Base-by-base conservation (phyloP, 2,329 filamentous ascomycete genomes). In the Phaeosphaeria sp. region DNA sequence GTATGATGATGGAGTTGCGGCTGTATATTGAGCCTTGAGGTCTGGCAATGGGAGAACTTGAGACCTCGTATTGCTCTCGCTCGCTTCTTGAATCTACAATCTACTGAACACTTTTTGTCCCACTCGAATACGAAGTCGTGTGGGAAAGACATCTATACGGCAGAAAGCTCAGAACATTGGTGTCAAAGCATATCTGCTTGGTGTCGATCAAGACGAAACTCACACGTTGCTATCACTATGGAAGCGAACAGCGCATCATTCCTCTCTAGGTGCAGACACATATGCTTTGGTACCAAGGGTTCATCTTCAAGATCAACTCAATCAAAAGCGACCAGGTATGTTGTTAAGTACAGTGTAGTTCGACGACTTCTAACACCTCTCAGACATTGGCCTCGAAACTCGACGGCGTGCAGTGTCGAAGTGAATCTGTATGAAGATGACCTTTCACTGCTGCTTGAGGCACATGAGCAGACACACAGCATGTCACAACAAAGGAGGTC, bases 381-480 rank as follows among this genome's bases (percentile, higher is more conserved):
- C 20, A 53, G 51, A 13, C 42, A 44, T 48, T 49, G 43, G 44
- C 44, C 51, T 39, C 44, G 30, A 13, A 6, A 7, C 6, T 5
- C 27, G 21, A 22, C 30, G 15, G 25, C 21, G 7, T 24, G 39
- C 18, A 42, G 40, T 15, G 44, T 15, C 11, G 15, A 13, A 44
- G 11, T 18, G 7, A 24, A 13, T 21, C 8, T 18, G 7, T n/a
- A 54, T 20, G 53, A 55, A 2, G 47, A 55, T 24, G 53, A 55
- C 18, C 45, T 21, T 33, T 27, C 24, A 27, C 47, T 33, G 18
- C 17, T 45, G 42, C 42, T 63, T n/a, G 47, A 39, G 25, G 40
- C 30, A 8, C 33, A 60, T 51, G 60, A 57, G 50, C 6, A 55
- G 53, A 13, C 56, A 36, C 6, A 21, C 36, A 21, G n/a, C 43